A percentile compares a stretch with the other conserved stretches of the same genome.
Evolutionary conservation across 805 yeast genomes (phyloP).

Genomic region (Teunomyces aglyptinius): DNA sequence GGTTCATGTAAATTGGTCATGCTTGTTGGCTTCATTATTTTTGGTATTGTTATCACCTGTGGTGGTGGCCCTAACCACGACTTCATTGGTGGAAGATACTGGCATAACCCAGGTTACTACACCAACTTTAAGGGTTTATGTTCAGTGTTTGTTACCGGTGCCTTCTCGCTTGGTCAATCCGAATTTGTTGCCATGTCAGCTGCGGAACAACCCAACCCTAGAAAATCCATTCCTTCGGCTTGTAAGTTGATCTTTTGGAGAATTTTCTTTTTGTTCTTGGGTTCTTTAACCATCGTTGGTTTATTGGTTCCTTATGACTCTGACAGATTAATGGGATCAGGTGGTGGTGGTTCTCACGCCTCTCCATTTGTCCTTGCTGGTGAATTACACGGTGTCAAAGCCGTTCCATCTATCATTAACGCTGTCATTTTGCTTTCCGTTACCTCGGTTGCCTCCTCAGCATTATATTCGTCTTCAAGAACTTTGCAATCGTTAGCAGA

Average conservation of each 20-base stretch:
- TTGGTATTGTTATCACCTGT: slow-evolving; percentile 38
- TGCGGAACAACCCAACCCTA: slow-evolving; percentile 39
- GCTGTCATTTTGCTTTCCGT: slow-evolving; percentile 41
- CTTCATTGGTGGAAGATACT: slow-evolving; percentile 40
- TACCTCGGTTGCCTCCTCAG: slow-evolving; percentile 42
- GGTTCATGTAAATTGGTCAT: slow-evolving; percentile 36
- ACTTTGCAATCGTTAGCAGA: slow-evolving; percentile 42
- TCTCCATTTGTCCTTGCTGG: slow-evolving; percentile 45
- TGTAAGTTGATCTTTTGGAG: slow-evolving; percentile 42
- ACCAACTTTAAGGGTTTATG: slow-evolving; percentile 41
- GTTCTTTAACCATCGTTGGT: slow-evolving; percentile 35
- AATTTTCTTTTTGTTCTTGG: slow-evolving; percentile 37
- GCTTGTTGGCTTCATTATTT: slow-evolving; percentile 40
- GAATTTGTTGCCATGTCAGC: slow-evolving; percentile 41
- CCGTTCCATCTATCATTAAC: slow-evolving; percentile 41
- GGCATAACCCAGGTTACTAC: slow-evolving; percentile 40
- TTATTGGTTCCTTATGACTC: slow-evolving; percentile 26
- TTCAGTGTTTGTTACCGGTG: slow-evolving; percentile 38
- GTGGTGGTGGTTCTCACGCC: slow-evolving; percentile 32
- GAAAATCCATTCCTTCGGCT: slow-evolving; percentile 39
- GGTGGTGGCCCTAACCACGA: slow-evolving; percentile 30
- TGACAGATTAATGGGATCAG: slow-evolving; percentile 23
- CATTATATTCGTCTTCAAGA: slow-evolving; percentile 43
- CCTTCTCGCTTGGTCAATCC: slow-evolving; percentile 41
- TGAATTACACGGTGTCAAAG: slow-evolving; percentile 36